Conservation (phyloP, 768 basidiomycete species). For the Mycena haematopus region DNA sequence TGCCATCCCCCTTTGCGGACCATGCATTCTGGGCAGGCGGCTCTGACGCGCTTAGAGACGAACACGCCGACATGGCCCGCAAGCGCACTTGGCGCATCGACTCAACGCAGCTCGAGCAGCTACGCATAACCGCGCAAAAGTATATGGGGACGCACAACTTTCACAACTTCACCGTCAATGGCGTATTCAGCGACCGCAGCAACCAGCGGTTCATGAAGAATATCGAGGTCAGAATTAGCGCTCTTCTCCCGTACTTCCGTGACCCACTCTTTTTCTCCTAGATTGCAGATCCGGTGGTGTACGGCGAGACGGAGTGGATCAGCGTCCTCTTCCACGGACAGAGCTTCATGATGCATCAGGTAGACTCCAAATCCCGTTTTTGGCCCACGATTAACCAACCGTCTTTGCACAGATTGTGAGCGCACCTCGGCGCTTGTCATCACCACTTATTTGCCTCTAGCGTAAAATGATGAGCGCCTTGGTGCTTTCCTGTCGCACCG, state of each 20-base stretch:
- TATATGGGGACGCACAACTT: slow-evolving; percentile 96
- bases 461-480: slow-evolving; percentile 96
- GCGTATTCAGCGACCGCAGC: slow-evolving; percentile 83
- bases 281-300: slow-evolving; percentile 86
- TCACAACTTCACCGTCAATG: slow-evolving; percentile 94
- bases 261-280: slow-evolving; percentile 34
- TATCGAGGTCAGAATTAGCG: slow-evolving; percentile 64
- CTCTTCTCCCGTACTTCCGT: not conserved
- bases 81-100: slow-evolving; percentile 77
- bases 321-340: slow-evolving; percentile 94
- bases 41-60: slow-evolving; percentile 45
- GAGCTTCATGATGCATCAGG: slow-evolving; percentile 99
- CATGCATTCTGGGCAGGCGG: slow-evolving; percentile 70
- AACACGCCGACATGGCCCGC: slow-evolving; percentile 65
- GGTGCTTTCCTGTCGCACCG: slow-evolving; percentile 79
- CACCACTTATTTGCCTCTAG: slow-evolving; percentile 48
- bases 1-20: slow-evolving; percentile 26
- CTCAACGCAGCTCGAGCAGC: slow-evolving; percentile 55
- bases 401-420: slow-evolving; percentile 53
- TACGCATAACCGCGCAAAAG: slow-evolving; percentile 63
- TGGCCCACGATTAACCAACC: not conserved
- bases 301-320: slow-evolving; percentile 94
- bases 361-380: slow-evolving; percentile 36
- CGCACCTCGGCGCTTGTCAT: slow-evolving; percentile 13
- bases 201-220: slow-evolving; percentile 88